Percentiles rank a stretch among this genome's conserved stretches.
Evolutionary conservation across 192 early-diverging fungal species (phyloP).

Genomic region (Globomyces pollinis-pini): DNA sequence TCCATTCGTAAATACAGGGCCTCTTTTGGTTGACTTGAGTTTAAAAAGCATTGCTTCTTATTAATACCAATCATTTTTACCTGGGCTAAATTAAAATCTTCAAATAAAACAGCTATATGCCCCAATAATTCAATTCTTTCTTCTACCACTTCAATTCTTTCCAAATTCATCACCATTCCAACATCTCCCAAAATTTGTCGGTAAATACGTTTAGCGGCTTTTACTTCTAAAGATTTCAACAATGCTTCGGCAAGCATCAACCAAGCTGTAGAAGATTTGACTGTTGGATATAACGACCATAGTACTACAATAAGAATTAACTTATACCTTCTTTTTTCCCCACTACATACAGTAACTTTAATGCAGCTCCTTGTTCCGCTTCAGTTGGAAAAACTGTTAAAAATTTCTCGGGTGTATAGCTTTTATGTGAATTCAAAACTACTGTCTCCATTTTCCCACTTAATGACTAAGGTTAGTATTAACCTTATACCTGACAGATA

Average conservation of each 20-base stretch:
- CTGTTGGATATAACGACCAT: constrained; percentile 20
- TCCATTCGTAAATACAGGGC: constrained; percentile 38
- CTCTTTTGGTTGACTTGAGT: constrained; percentile 30
- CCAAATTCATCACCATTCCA: constrained; percentile 38
- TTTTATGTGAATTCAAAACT: constrained; percentile 30
- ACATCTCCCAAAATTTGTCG: constrained; percentile 37
- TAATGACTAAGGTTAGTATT: constrained; percentile 20
- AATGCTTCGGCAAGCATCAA: constrained; percentile 37
- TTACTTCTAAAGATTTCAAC: constrained; percentile 32
- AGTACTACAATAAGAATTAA: too few species aligned
- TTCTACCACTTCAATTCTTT: constrained; percentile 29
- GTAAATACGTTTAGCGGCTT: constrained; percentile 41
- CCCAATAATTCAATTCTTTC: constrained; percentile 35
- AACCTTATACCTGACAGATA: constrained; percentile 39
- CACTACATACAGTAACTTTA: constrained; percentile 34
- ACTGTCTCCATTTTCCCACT: constrained; percentile 31
- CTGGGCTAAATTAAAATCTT: constrained; percentile 35
- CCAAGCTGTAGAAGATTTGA: constrained; percentile 32
- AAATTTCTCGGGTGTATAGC: constrained; percentile 12
- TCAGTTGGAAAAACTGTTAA: constrained; percentile 22
- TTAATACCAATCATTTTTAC: constrained; percentile 4
- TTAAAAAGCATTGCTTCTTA: constrained; percentile 39
- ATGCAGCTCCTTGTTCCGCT: constrained; percentile 33
- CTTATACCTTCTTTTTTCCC: constrained; percentile 34
- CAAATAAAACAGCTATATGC: constrained; percentile 37